Conservation (phyloP, 345 rosid genomes). For the Draba incana region DNA sequence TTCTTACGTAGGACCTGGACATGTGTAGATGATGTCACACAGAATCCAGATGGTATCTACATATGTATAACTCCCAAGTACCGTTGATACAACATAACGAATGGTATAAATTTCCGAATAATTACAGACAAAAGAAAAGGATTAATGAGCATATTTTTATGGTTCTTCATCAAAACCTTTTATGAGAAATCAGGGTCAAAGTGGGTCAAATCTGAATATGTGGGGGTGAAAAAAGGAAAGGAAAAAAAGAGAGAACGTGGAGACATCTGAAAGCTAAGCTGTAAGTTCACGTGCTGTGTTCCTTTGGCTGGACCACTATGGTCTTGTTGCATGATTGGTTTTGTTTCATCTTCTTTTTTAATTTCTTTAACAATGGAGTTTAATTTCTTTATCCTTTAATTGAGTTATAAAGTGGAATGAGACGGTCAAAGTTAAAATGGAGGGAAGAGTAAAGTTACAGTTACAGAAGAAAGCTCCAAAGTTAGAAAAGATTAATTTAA, state of each 20-base stretch:
- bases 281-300: constrained; percentile 70
- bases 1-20: constrained; percentile 19
- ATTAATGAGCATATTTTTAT: not conserved
- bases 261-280: constrained; percentile 49
- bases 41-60: constrained; percentile 22
- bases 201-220: constrained; percentile 33
- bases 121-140: not conserved
- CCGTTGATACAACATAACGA: not conserved
- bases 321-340: constrained; percentile 50
- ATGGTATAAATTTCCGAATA: constrained; percentile 5
- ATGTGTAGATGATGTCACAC: constrained; percentile 32
- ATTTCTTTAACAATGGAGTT: not conserved
- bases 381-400: not conserved
- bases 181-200: constrained; percentile 33
- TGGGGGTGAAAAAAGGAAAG: constrained; percentile 23
- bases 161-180: not conserved
- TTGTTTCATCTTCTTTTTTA: constrained; percentile 22
- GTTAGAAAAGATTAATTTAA: constrained; percentile 9
- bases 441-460: constrained; percentile 5
- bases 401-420: constrained; percentile 7
- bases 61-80: not conserved
- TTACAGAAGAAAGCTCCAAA: constrained; percentile 37
- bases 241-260: constrained; percentile 35
- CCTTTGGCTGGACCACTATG: constrained; percentile 52
- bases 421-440: constrained; percentile 32